A percentile compares a stretch with the other conserved stretches of the same genome.
These are phyloP conservation scores for Geotrichum klebahnii DNA, from an alignment of 1,139 yeast genomes.

Conservation along the genomic window DNA sequence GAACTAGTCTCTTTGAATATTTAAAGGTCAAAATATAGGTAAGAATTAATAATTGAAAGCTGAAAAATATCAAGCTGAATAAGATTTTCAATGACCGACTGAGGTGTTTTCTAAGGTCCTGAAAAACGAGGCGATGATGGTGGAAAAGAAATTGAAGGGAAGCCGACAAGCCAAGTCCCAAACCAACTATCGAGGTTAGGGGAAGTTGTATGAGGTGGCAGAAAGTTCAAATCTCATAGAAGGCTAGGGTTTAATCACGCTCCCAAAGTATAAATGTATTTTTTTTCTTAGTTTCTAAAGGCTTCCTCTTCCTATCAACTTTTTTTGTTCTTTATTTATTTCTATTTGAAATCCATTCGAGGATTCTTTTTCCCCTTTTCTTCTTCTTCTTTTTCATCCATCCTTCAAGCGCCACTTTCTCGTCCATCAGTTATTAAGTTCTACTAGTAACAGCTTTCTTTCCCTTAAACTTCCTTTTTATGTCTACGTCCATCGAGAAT, in stretches of 20 bases:
- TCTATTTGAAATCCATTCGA: neutral
- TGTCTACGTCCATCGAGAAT: constrained; percentile 81
- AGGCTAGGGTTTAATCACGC: neutral
- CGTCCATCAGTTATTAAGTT: neutral
- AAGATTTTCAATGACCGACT: neutral
- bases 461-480: constrained; percentile 26
- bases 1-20: no score
- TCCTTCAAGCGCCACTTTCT: neutral
- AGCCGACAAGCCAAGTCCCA: no score
- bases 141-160: constrained; percentile 2
- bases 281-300: neutral
- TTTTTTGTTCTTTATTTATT: neutral
- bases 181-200: neutral
- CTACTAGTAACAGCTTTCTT: neutral
- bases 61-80: neutral
- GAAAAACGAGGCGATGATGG: constrained; percentile 1
- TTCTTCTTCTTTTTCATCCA: constrained; percentile 1
- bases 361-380: constrained; percentile 10
- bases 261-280: constrained; percentile 8
- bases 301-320: neutral
- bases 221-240: neutral
- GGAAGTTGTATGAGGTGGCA: neutral
- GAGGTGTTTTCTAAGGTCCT: constrained; percentile 1
- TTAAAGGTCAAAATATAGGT: neutral
- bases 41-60: neutral